phyloP scores from a whole-genome alignment of 768 basidiomycete genomes.

The Dacryopinax primogenitus region DNA sequence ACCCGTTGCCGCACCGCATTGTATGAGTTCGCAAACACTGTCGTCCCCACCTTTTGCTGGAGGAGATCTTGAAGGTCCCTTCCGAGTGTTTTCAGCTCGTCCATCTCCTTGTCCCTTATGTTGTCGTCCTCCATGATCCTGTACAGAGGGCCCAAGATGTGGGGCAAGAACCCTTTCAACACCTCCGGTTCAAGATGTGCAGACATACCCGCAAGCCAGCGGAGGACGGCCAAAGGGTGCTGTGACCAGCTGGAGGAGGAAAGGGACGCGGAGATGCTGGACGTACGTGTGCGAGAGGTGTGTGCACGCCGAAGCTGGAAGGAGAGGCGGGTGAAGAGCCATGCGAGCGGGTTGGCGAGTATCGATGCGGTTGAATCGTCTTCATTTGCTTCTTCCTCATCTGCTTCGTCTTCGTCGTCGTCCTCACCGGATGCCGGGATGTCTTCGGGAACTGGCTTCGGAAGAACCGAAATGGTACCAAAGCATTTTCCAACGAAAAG shows the following conservation, averaged over 20 bases:
- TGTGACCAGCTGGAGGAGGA: conserved; percentile 52
- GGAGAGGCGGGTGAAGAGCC: conserved; percentile 90
- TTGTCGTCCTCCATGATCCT: conserved; percentile 80
- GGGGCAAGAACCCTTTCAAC: conserved; percentile 60
- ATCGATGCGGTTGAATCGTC: conserved; percentile 18
- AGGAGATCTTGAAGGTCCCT: conserved; percentile 77
- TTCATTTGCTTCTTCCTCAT: conserved; percentile 22
- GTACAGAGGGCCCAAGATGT: conserved; percentile 76
- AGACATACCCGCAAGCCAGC: conserved; percentile 90
- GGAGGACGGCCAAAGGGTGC: conserved; percentile 64
- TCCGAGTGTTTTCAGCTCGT: conserved; percentile 68
- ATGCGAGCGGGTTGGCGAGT: conserved; percentile 50
- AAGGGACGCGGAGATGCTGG: conserved; percentile 19
- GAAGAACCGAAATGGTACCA: conserved; percentile 15
- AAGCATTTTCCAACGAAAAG: conserved; percentile 88
- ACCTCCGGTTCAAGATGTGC: conserved; percentile 47
- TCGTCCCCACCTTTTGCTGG: conserved; percentile 76
- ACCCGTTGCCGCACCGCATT: conserved; percentile 65
- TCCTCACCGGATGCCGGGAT: conserved; percentile 20
- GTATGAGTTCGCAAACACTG: conserved; percentile 66
- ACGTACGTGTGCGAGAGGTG: conserved; percentile 50
- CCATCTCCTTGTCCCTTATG: conserved; percentile 65
- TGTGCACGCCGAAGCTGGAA: conserved; percentile 70
- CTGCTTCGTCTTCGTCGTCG: conserved; percentile 26
- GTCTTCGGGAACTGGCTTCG: conserved; percentile 19